Conservation (phyloP, 148 eudicot species). For the Vaccinium darrowii region DNA sequence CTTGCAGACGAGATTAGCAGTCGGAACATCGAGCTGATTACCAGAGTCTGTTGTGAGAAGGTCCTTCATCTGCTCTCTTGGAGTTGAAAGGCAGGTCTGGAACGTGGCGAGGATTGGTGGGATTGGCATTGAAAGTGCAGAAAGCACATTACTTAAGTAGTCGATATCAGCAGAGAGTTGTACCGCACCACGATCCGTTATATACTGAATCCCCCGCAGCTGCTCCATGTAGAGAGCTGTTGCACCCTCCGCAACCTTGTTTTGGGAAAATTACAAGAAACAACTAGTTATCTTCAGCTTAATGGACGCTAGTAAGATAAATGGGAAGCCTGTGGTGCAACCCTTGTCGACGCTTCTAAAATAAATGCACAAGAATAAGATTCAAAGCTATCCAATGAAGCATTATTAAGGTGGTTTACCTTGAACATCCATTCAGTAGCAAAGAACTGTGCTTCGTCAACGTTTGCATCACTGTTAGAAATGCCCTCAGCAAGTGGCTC, state of each 20-base stretch:
- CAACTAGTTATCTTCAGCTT: conserved; percentile 6
- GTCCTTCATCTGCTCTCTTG: conserved; percentile 76
- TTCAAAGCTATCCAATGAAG: background rate
- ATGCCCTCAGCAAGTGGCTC: conserved; percentile 96
- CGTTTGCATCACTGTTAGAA: conserved; percentile 67
- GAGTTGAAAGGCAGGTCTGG: conserved; percentile 78
- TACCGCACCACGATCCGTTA: conserved; percentile 94
- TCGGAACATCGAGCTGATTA: conserved; percentile 46
- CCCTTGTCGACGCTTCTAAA: background rate
- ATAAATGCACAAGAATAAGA: background rate
- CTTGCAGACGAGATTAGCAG: conserved; percentile 52
- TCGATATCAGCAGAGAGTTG: conserved; percentile 89
- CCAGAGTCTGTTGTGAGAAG: conserved; percentile 53
- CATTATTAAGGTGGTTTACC: conserved; percentile 37
- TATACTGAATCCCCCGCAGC: conserved; percentile 77
- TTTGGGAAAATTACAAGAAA: conserved; percentile 8
- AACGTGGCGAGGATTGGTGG: conserved; percentile 75
- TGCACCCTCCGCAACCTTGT: conserved; percentile 97
- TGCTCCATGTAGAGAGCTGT: conserved; percentile 88
- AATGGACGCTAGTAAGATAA: background rate
- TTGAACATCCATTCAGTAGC: conserved; percentile 89
- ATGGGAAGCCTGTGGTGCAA: background rate
- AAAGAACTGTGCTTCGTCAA: conserved; percentile 82
- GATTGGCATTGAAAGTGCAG: conserved; percentile 86
- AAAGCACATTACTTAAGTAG: conserved; percentile 83